These are phyloP conservation scores for Aureobasidium vineae DNA, from an alignment of 2,329 filamentous ascomycete species.

Conservation along the genomic window DNA sequence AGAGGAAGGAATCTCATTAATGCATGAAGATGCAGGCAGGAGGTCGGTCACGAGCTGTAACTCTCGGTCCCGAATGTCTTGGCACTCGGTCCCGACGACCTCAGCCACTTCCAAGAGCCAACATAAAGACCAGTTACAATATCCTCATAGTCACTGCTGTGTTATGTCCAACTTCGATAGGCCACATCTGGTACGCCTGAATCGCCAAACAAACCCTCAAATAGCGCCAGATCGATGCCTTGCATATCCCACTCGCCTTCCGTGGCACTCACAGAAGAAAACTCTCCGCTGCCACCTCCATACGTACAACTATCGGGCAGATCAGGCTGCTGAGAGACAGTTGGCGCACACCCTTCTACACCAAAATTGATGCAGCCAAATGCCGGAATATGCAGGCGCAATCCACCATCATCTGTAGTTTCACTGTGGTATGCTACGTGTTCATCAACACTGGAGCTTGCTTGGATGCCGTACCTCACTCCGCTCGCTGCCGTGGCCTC, in stretches of 20 bases:
- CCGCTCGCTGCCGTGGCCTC: neutral
- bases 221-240: conserved; percentile 1
- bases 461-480: neutral
- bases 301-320: neutral
- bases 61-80: neutral
- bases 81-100: neutral
- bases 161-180: neutral
- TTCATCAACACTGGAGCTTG: too few species aligned
- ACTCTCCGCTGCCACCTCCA: too few species aligned
- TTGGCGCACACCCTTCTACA: neutral
- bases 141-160: too few species aligned
- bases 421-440: neutral
- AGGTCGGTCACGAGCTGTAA: neutral
- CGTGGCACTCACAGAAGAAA: too few species aligned
- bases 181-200: neutral
- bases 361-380: neutral
- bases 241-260: conserved; percentile 8
- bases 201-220: neutral
- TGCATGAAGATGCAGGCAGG: neutral
- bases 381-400: neutral
- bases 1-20: neutral
- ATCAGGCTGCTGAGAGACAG: neutral
- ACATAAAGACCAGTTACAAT: too few species aligned
- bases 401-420: neutral
- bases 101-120: too few species aligned